Evolutionary conservation across 371 early-diverging fungal species (phyloP), one percentile per base, ranked within the genome.

Genomic region (Mycotypha africana): DNA sequence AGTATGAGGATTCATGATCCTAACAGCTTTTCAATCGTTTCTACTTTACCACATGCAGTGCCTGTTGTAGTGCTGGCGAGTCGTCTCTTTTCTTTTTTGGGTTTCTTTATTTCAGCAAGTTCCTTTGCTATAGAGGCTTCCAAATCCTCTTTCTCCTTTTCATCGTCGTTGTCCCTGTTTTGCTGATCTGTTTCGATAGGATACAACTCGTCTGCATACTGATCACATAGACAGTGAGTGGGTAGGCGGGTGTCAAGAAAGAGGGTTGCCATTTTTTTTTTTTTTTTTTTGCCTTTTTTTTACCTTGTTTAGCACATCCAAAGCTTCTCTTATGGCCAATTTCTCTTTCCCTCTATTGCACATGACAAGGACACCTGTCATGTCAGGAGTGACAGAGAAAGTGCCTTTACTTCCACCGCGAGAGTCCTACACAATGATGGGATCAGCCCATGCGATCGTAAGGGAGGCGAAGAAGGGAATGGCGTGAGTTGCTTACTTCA

Each of bases 101-200:
- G 16, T 26, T 74, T 65, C 42, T 82, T 82, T 35, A 85, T 51
- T 6, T 59, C 62, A 19, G 74, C 77, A 5, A 88, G 52, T 67
- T 88, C 88, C 47, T 77, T 79, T 9, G 76, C 78, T 49, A 85
- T 79, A 8, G 81, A 73, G 34, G 71, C 82, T 49, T 88, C 88
- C 15, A 88, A 52, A 23, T 74, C 74, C 11, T 73, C 63, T 9
- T 67, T 67, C 3, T 65, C 70, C 0, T 71, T 66, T 6, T 62
- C 62, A 3, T 71, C 69, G 0, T 60, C 61, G 1, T 60, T 57
- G 0, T 55, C 56, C 1, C 53, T 47, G 3, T 32, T 51, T 1
- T 48, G 38, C 3, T 39, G 4, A 4, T 3, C 49, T 31, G 30
- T 48, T 2, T 52, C 58, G 7, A 47, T 57, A 26, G 76, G 75